These are phyloP conservation scores for Discostella pseudostelligera DNA, from an alignment of 108 stramenopile genomes.

Conservation along the genomic window DNA sequence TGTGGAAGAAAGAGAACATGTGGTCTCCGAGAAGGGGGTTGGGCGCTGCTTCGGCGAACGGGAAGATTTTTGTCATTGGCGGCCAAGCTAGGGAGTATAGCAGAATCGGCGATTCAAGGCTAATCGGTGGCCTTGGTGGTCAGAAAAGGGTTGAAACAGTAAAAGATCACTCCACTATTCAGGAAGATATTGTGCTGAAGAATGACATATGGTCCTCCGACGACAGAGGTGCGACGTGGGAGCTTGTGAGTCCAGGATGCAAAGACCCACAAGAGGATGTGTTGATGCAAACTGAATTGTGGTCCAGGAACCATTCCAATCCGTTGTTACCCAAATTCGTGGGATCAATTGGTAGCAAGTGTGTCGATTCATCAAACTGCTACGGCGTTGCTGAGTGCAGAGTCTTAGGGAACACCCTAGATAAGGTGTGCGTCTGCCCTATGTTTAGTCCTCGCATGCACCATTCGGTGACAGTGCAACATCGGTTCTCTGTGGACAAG, in stretches of 20 bases:
- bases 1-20: conserved; percentile 68
- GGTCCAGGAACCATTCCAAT: conserved; percentile 34
- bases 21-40: conserved; percentile 73
- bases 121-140: conserved; percentile 60
- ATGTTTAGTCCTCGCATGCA: conserved; percentile 77
- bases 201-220: conserved; percentile 83
- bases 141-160: conserved; percentile 41
- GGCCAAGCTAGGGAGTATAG: conserved; percentile 70
- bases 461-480: conserved; percentile 57
- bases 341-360: conserved; percentile 39
- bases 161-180: conserved; percentile 39
- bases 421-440: conserved; percentile 69
- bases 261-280: conserved; percentile 51
- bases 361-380: conserved; percentile 46
- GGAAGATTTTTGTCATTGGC: conserved; percentile 65
- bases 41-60: conserved; percentile 51
- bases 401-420: conserved; percentile 26
- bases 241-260: conserved; percentile 71
- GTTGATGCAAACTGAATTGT: conserved; percentile 48
- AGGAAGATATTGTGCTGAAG: conserved; percentile 58
- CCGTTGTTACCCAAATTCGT: conserved; percentile 22
- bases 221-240: conserved; percentile 56
- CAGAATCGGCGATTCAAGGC: conserved; percentile 41
- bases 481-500: conserved; percentile 35
- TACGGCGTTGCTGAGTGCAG: conserved; percentile 59